Evolutionary conservation across 345 rosid species (phyloP), one percentile per base, ranked within the genome.

Genomic region (Brassica cretica): DNA sequence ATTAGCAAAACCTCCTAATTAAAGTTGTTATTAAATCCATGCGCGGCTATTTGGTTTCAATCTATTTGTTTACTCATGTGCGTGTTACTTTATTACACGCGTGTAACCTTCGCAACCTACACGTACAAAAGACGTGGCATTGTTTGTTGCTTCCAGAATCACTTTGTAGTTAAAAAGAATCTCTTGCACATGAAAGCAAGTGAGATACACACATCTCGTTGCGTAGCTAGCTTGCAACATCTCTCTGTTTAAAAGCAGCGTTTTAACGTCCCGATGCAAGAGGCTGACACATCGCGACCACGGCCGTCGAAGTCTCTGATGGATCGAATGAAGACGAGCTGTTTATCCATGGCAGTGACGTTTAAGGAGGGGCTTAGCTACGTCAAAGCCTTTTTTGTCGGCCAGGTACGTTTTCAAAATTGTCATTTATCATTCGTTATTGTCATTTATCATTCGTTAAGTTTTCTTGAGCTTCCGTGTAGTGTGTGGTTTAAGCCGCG

Each of bases 361-460:
- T 41, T 86, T 62, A 83, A 83, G 27, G 93, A 89, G 24, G 80
- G 87, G n/a, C 75, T 87, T 29, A 77, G 78, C 71, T 83, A 83
- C 72, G 68, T 87, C 66, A 86, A 88, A 78, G 90, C 91, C 64
- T 68, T 76, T 11, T 83, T 86, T 19, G 60, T 84, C 8, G 88
- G 87, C 6, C 82, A 71, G 81, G 87, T 84, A 77, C 53, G 78
- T 56, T 65, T 74, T 59, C 3, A 5, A 0, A 4, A 19, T 49
- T 19, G 8, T 62, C 62, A 1, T 51, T 75, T 29, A 37, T 55
- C 32, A 21, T 10, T 51, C 1, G 6, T 56, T 19, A 46, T 49
- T 19, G 8, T 62, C 62, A 1, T 51, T 75, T 29, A 37, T 55
- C 32, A 21, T 10, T 51, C 1, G 6, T 56, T 19, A 46, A 46